Conservation (phyloP, 192 early-diverging fungal species). For the Linnemannia zychae region DNA sequence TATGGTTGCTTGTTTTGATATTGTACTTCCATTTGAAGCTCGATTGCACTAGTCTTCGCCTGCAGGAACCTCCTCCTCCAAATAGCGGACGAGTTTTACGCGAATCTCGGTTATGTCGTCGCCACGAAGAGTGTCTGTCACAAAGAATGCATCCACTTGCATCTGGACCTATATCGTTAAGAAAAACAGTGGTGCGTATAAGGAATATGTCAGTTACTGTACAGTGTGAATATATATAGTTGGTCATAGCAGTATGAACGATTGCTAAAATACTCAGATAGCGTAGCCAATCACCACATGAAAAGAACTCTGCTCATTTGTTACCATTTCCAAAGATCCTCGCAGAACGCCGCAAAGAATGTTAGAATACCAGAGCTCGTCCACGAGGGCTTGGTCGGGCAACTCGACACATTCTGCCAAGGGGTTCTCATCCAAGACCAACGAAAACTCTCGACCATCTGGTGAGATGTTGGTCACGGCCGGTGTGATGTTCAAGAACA, state of each 20-base stretch:
- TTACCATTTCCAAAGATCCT: constrained; percentile 96
- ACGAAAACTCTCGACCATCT: constrained; percentile 92
- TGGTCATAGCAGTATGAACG: no score
- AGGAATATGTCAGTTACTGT: not conserved
- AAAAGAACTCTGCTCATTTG: not conserved
- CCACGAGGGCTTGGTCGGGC: constrained; percentile 73
- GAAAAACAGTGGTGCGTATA: not conserved
- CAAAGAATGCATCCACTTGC: constrained; percentile 90
- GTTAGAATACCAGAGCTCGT: constrained; percentile 97
- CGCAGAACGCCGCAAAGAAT: constrained; percentile 94
- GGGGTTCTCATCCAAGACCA: constrained; percentile 96
- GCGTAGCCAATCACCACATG: not conserved
- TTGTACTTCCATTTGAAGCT: not conserved
- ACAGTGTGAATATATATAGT: no score
- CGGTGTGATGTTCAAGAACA: constrained; percentile 94
- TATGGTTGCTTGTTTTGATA: not conserved
- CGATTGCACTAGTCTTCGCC: constrained; percentile 78
- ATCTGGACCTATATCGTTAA: constrained; percentile 72
- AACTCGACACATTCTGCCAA: constrained; percentile 98
- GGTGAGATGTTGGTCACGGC: constrained; percentile 83
- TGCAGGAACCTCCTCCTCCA: constrained; percentile 97
- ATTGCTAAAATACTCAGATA: not conserved
- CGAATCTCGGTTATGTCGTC: constrained; percentile 94
- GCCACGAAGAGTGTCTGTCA: constrained; percentile 86
- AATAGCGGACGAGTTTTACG: constrained; percentile 86